Conservation (phyloP, 176 grass and related monocot genomes). For the bread wheat (Triticum aestivum) region DNA sequence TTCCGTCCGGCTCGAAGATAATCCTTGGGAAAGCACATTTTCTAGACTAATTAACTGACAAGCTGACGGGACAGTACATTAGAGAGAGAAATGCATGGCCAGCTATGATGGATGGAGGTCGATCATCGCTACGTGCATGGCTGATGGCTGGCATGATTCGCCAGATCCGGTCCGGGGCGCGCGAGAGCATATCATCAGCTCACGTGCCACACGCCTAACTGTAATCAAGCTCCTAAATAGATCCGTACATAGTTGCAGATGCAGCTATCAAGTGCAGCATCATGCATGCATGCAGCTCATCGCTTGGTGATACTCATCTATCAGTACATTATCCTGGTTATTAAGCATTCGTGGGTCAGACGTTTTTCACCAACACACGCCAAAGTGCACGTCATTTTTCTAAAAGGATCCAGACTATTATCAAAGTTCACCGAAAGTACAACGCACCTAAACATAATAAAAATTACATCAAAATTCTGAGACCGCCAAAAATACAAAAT, state of each 20-base stretch:
- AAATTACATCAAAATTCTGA: too few relatives aligned
- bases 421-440: too few relatives aligned
- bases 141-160: neutral
- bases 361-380: too few relatives aligned
- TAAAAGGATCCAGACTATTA: too few relatives aligned
- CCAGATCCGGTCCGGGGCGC: neutral
- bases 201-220: neutral
- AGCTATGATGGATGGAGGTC: neutral
- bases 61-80: neutral
- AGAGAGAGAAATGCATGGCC: neutral
- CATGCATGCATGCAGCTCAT: neutral
- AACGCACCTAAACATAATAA: too few relatives aligned
- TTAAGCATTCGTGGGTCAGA: too few relatives aligned
- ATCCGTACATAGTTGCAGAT: neutral
- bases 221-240: neutral
- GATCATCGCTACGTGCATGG: neutral
- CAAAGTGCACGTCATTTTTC: too few relatives aligned
- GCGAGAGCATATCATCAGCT: neutral
- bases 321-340: neutral
- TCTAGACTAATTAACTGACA: neutral
- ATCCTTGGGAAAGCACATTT: neutral
- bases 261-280: neutral
- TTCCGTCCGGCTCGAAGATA: neutral
- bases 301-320: neutral
- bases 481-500: too few relatives aligned